These are phyloP conservation scores for Calocera cornea DNA, from an alignment of 768 basidiomycete species.

Conservation along the genomic window DNA sequence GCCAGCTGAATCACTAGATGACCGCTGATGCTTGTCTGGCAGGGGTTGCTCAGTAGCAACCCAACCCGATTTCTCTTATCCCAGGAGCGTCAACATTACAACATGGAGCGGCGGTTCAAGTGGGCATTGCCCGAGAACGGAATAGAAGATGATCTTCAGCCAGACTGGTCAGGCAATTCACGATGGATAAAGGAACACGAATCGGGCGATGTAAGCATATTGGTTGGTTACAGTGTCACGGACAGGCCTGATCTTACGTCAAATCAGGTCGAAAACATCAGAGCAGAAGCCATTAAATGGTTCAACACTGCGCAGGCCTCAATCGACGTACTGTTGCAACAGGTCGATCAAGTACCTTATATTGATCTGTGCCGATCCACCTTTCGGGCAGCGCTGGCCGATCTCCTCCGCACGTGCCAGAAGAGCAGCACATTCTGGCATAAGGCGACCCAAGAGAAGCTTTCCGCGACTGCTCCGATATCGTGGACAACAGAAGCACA, in stretches of 20 bases:
- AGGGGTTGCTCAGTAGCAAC: background rate
- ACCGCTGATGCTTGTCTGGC: background rate
- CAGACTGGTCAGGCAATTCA: conserved; percentile 22
- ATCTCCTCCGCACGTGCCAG: background rate
- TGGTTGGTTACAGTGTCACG: too few species aligned
- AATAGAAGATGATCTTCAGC: conserved; percentile 23
- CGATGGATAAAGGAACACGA: background rate
- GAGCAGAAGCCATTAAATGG: background rate
- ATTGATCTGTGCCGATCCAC: background rate
- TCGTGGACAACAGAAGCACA: background rate
- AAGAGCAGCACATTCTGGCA: background rate
- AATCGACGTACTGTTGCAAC: background rate
- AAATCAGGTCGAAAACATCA: background rate
- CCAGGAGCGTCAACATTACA: conserved; percentile 42
- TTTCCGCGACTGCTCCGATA: background rate
- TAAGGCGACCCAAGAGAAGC: background rate
- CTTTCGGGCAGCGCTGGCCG: background rate
- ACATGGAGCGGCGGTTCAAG: conserved; percentile 56
- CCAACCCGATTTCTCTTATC: conserved; percentile 39
- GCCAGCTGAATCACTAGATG: background rate
- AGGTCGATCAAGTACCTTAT: background rate
- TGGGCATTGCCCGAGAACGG: conserved; percentile 46
- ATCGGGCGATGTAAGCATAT: background rate
- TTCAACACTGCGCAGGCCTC: background rate
- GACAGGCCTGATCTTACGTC: background rate